Conservation (phyloP, 2,329 filamentous ascomycete genomes). For the Talaromyces sp. region DNA sequence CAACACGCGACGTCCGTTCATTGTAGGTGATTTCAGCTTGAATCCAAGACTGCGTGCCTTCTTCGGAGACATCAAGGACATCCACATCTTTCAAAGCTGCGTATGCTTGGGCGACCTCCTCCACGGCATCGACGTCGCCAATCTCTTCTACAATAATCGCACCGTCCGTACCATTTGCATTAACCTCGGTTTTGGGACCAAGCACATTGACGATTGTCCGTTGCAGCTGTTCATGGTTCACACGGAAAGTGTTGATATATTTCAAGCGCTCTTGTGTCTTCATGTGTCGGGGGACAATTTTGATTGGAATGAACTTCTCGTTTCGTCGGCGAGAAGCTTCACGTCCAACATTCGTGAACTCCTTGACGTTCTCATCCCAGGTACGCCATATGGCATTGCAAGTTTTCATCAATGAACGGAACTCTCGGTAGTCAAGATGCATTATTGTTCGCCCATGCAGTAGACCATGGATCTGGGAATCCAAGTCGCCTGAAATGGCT, state of each 20-base stretch:
- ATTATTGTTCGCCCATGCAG: slow-evolving; percentile 83
- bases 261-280: slow-evolving; percentile 86
- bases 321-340: slow-evolving; percentile 90
- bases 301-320: slow-evolving; percentile 98
- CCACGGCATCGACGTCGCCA: slow-evolving; percentile 92
- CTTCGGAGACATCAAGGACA: slow-evolving; percentile 81
- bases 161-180: slow-evolving; percentile 47
- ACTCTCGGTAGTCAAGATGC: slow-evolving; percentile 87
- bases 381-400: slow-evolving; percentile 81
- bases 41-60: slow-evolving; percentile 88
- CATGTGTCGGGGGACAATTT: slow-evolving; percentile 80
- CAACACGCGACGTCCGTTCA: slow-evolving; percentile 90
- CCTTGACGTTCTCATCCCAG: slow-evolving; percentile 95
- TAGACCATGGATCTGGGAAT: slow-evolving; percentile 76
- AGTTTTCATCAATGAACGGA: slow-evolving; percentile 75
- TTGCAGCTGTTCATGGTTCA: slow-evolving; percentile 96
- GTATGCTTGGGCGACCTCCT: slow-evolving; percentile 93
- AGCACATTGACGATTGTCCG: slow-evolving; percentile 96
- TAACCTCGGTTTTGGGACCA: slow-evolving; percentile 62
- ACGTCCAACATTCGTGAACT: slow-evolving; percentile 95
- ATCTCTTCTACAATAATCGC: slow-evolving; percentile 83
- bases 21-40: slow-evolving; percentile 95
- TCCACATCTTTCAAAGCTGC: slow-evolving; percentile 92
- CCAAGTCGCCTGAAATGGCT: slow-evolving; percentile 89
- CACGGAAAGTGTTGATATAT: slow-evolving; percentile 90